Evolutionary conservation across 163 green algal genomes (phyloP).

Genomic region (Volvox carteri): DNA sequence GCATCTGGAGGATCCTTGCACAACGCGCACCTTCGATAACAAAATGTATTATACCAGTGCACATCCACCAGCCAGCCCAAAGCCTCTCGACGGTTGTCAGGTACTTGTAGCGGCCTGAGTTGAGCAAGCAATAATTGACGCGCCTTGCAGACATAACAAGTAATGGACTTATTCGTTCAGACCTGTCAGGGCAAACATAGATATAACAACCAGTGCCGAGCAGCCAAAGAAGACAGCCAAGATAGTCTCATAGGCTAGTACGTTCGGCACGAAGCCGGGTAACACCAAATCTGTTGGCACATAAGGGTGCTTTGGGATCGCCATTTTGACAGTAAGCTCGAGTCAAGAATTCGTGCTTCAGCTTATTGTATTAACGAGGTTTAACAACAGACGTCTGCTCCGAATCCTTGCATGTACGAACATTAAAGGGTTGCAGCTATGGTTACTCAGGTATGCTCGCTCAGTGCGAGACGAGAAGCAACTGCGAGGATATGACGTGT

Average conservation of each 20-base stretch:
- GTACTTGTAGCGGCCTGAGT: slow-evolving; percentile 61
- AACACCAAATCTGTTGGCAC: slow-evolving; percentile 75
- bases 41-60: slow-evolving; percentile 90
- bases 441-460: too few relatives aligned
- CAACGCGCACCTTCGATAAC: slow-evolving; percentile 86
- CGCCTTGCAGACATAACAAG: not conserved
- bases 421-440: too few relatives aligned
- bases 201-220: slow-evolving; percentile 63
- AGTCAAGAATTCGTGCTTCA: too few relatives aligned
- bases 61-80: slow-evolving; percentile 80
- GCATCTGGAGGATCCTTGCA: not conserved
- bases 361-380: too few relatives aligned
- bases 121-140: not conserved
- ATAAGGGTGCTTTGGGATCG: slow-evolving; percentile 78
- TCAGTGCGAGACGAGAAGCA: too few relatives aligned
- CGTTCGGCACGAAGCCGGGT: slow-evolving; percentile 74
- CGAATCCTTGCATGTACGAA: not conserved
- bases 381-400: too few relatives aligned
- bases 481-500: too few relatives aligned
- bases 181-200: slow-evolving; percentile 79
- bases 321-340: not conserved
- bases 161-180: not conserved
- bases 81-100: slow-evolving; percentile 64
- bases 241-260: slow-evolving; percentile 77
- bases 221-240: slow-evolving; percentile 80